A percentile compares a stretch with the other conserved stretches of the same genome.
phyloP scores from a whole-genome alignment of 768 basidiomycete genomes.

The Pleurotus giganteus region DNA sequence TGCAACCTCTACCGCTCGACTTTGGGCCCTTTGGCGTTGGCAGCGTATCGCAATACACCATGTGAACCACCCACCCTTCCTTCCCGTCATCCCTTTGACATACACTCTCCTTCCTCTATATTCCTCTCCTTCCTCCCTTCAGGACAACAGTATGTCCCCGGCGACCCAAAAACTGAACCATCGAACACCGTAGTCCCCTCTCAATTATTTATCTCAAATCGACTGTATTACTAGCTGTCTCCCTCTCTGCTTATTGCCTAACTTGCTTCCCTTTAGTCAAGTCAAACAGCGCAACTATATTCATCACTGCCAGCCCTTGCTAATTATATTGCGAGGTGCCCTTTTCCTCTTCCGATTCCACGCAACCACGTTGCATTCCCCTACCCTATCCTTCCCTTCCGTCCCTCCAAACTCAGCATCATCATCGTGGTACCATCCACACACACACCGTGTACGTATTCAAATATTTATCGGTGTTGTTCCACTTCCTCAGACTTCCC shows the following conservation, averaged over 20 bases:
- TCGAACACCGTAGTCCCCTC: conserved; percentile 1
- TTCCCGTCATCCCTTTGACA: background rate
- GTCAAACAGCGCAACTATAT: background rate
- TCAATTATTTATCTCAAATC: background rate
- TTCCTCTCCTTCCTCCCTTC: background rate
- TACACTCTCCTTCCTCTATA: background rate
- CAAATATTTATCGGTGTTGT: background rate
- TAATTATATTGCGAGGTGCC: background rate
- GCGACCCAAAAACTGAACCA: background rate
- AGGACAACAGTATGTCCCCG: background rate
- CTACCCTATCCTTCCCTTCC: background rate
- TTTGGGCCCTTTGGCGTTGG: conserved; percentile 4
- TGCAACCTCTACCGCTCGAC: conserved; percentile 1
- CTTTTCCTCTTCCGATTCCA: background rate
- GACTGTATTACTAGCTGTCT: conserved; percentile 8
- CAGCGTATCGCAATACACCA: conserved; percentile 10
- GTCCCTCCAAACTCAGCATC: background rate
- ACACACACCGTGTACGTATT: background rate
- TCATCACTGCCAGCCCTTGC: background rate
- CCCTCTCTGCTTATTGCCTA: conserved; percentile 2
- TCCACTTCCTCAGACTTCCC: background rate
- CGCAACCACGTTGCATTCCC: background rate
- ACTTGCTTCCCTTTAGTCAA: background rate
- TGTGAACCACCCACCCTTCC: background rate
- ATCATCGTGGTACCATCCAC: background rate